Percentiles rank a stretch among this genome's conserved stretches.
Conservation (phyloP, 257 asterid species). For the Schizonepeta tenuifolia region DNA sequence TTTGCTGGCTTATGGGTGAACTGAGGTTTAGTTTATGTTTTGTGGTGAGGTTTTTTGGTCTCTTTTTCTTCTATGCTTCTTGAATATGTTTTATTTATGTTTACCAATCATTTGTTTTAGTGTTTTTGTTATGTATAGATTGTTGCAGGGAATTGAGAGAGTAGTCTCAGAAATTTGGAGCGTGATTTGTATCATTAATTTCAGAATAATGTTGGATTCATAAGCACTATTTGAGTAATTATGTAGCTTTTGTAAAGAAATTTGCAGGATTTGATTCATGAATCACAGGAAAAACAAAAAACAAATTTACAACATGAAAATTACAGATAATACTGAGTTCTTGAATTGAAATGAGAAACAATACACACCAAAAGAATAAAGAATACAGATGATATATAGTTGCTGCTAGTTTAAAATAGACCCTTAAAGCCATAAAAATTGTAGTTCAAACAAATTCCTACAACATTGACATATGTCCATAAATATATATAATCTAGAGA, state of each 20-base stretch:
- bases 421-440: not conserved
- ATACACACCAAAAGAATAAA: slow-evolving; percentile 35
- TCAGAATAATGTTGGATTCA: slow-evolving; percentile 17
- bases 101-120: slow-evolving; percentile 5
- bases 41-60: not conserved
- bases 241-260: not conserved
- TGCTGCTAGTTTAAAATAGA: slow-evolving; percentile 7
- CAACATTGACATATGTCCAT: slow-evolving; percentile 7
- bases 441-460: slow-evolving; percentile 25
- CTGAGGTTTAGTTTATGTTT: slow-evolving; percentile 29
- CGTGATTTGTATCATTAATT: not conserved
- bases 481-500: not conserved
- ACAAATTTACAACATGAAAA: not conserved
- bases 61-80: not conserved
- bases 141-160: slow-evolving; percentile 7
- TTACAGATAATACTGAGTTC: not conserved
- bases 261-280: not conserved
- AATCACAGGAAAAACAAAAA: not conserved
- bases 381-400: slow-evolving; percentile 25
- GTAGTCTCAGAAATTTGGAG: not conserved
- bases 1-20: slow-evolving; percentile 40
- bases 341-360: slow-evolving; percentile 18
- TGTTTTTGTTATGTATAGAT: slow-evolving; percentile 33
- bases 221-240: not conserved
- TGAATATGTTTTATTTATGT: not conserved